Percentiles rank a stretch among this genome's conserved stretches.
These are phyloP conservation scores for Allomyces arbusculus DNA, from an alignment of 192 early-diverging fungal species.

Conservation along the genomic window DNA sequence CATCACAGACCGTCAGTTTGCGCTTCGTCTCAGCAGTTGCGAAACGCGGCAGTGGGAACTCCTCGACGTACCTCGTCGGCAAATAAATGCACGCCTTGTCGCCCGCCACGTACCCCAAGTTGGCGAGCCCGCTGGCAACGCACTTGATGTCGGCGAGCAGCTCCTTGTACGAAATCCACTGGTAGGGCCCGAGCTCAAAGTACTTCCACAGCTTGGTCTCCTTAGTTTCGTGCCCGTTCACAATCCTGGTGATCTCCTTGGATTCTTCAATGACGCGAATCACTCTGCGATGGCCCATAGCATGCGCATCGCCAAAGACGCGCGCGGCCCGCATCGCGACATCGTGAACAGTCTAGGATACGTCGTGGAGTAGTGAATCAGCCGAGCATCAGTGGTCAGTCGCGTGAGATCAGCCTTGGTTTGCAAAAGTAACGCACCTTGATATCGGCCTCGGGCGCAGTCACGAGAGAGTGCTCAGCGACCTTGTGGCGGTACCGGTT, in stretches of 20 bases:
- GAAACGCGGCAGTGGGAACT: no score
- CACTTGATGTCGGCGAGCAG: slow-evolving; percentile 25
- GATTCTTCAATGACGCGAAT: slow-evolving; percentile 49
- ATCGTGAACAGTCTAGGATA: slow-evolving; percentile 41
- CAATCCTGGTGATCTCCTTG: slow-evolving; percentile 43
- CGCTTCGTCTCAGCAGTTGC: no score
- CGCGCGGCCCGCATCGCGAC: slow-evolving; percentile 33
- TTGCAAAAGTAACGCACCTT: no score
- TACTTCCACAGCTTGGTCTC: slow-evolving; percentile 69
- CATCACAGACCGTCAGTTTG: background rate
- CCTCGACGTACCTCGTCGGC: slow-evolving; percentile 17
- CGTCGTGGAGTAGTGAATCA: no score
- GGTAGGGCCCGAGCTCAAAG: slow-evolving; percentile 52
- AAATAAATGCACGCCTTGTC: slow-evolving; percentile 42
- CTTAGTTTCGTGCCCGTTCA: slow-evolving; percentile 29
- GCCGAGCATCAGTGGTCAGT: no score
- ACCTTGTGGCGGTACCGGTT: no score
- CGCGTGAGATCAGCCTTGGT: no score
- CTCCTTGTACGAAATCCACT: slow-evolving; percentile 62
- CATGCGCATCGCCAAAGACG: slow-evolving; percentile 29
- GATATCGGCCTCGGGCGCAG: no score
- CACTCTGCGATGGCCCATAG: slow-evolving; percentile 50
- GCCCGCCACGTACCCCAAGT: slow-evolving; percentile 30
- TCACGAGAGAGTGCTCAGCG: no score
- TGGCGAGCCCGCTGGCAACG: slow-evolving; percentile 48